phyloP scores from a whole-genome alignment of 2,329 filamentous ascomycete genomes.

The Hypoxylon sp. region DNA sequence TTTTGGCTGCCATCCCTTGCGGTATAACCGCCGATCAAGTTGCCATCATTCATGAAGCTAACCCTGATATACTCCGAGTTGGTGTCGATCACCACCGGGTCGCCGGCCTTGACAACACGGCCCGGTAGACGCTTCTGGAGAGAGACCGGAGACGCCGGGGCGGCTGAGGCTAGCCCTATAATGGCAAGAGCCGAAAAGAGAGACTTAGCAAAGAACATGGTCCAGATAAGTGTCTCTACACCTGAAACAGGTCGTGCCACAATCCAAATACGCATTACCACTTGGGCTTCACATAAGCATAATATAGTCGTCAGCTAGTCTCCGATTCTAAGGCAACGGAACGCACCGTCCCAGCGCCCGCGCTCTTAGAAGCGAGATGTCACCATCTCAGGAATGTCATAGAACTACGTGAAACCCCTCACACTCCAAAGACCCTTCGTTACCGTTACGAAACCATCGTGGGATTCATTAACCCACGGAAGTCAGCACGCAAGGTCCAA shows the following conservation, averaged over 20 bases:
- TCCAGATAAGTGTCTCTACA: conserved; percentile 3
- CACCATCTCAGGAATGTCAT: conserved; percentile 7
- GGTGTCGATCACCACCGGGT: conserved; percentile 48
- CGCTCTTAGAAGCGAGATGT: conserved; percentile 2
- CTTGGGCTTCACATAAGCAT: conserved; percentile 4
- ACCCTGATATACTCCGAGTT: conserved; percentile 53
- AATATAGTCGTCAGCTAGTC: conserved; percentile 3
- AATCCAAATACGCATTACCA: not conserved
- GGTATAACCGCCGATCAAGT: conserved; percentile 53
- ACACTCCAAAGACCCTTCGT: conserved; percentile 3
- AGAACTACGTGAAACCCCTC: conserved; percentile 7
- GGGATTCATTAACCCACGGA: conserved; percentile 7
- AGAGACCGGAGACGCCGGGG: conserved; percentile 26
- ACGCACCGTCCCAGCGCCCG: not conserved
- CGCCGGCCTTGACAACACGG: conserved; percentile 46
- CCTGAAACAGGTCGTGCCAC: conserved; percentile 18
- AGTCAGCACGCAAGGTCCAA: conserved; percentile 30
- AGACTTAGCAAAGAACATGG: conserved; percentile 24
- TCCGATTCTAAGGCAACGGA: not conserved
- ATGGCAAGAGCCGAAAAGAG: conserved; percentile 25
- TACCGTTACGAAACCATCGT: conserved; percentile 20
- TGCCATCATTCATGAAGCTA: conserved; percentile 48
- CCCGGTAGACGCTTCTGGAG: conserved; percentile 40
- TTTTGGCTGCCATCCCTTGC: conserved; percentile 45
- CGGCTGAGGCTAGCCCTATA: conserved; percentile 15